Conservation (phyloP, 805 yeast genomes). For the Cyberlindnera suaveolens region DNA sequence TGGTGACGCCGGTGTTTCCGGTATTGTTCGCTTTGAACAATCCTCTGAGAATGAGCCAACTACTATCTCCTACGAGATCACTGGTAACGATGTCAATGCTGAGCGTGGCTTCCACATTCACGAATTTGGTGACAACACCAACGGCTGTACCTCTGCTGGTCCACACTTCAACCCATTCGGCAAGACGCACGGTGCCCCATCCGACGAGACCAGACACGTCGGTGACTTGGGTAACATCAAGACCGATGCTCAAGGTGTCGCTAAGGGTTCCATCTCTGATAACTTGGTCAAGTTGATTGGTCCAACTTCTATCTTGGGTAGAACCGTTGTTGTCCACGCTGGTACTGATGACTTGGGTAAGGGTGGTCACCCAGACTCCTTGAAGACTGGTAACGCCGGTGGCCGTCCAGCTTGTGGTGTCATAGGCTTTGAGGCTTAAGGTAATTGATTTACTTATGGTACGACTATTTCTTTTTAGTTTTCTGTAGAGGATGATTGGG, state of each 20-base stretch:
- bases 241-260: constrained; percentile 83
- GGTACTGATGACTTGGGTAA: constrained; percentile 93
- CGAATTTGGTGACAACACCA: constrained; percentile 97
- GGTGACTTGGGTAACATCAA: constrained; percentile 96
- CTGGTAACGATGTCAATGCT: constrained; percentile 85
- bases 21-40: constrained; percentile 87
- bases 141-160: constrained; percentile 98
- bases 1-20: constrained; percentile 89
- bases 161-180: constrained; percentile 94
- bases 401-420: constrained; percentile 99
- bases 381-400: constrained; percentile 97
- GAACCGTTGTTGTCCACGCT: constrained; percentile 91
- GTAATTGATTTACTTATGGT: background rate
- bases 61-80: constrained; percentile 79
- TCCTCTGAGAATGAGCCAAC: constrained; percentile 72
- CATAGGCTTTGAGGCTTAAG: constrained; percentile 48
- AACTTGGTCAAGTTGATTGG: constrained; percentile 75
- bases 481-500: too few relatives aligned
- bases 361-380: constrained; percentile 87
- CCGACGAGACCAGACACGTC: constrained; percentile 73
- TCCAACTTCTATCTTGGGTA: constrained; percentile 81
- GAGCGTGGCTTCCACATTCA: constrained; percentile 97
- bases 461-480: background rate
- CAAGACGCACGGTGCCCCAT: constrained; percentile 89
- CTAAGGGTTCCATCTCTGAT: constrained; percentile 86